Conservation (phyloP, 2,329 filamentous ascomycete species). For the Aschersonia sp. region DNA sequence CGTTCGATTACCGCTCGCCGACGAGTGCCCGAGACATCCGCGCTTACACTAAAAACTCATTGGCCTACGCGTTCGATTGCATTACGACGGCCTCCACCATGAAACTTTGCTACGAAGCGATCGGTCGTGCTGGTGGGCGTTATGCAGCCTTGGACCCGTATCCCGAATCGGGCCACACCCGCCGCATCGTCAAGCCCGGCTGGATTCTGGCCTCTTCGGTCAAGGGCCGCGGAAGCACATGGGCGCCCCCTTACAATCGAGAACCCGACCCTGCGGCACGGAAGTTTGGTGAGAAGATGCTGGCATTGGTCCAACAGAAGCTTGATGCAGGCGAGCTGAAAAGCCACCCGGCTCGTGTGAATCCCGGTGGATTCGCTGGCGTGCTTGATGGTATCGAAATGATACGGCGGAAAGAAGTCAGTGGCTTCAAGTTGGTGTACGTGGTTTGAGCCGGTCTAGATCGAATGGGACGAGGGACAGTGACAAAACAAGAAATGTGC, state of each 20-base stretch:
- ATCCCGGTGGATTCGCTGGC: background rate
- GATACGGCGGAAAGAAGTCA: background rate
- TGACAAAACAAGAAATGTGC: background rate
- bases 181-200: slow-evolving; percentile 8
- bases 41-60: slow-evolving; percentile 19
- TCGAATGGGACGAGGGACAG: background rate
- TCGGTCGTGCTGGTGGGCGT: slow-evolving; percentile 5
- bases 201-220: slow-evolving; percentile 8
- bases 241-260: background rate
- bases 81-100: slow-evolving; percentile 2
- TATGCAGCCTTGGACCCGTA: slow-evolving; percentile 10
- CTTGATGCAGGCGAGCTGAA: background rate
- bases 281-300: background rate
- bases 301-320: background rate
- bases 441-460: background rate
- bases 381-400: background rate
- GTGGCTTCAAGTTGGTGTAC: background rate
- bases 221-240: background rate
- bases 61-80: slow-evolving; percentile 23
- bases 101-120: slow-evolving; percentile 7
- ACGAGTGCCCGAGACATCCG: slow-evolving; percentile 16
- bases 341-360: background rate
- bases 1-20: slow-evolving; percentile 22
- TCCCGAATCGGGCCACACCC: slow-evolving; percentile 10
- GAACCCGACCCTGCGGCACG: background rate